Evolutionary conservation across 2,329 filamentous ascomycete genomes (phyloP), one percentile per base, ranked within the genome.

Genomic region (Nemania serpens): DNA sequence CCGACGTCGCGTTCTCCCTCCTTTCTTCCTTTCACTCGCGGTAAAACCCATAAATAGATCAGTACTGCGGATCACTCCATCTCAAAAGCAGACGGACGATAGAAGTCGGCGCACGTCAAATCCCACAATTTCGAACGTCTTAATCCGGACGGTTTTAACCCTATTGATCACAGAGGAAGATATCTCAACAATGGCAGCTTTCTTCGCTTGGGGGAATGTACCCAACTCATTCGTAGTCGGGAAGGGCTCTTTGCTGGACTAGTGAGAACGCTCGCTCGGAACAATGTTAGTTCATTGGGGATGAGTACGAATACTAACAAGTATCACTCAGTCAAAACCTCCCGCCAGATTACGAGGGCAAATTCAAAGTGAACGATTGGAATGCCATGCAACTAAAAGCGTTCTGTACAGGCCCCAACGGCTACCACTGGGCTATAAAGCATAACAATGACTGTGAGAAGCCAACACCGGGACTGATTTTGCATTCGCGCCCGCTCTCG

Each of bases 201-300:
- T 61, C 43, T 61, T 61, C 39, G 59, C 49, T 15, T 61, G 54
- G 54, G 59, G 59, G n/a, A 61, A 54, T 34, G 49, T 53, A 5
- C 59, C 59, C 37, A 58, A 61, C 43, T 58, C 59, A 22, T 61
- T 61, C 33, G 49, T 54, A 17, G 59, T 61, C 22, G 59, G 43
- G 13, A 61, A 61, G 22, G 59, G 59, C 42, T 61, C 59, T 3
- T 34, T 61, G n/a, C 37, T 61, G 12, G 54, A 61, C 20, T 61
- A 61, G 59, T 61, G 58, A 58, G 59, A 11, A n/a, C 13, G 33
- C 17, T 33, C 18, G 6, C 39, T 13, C 7, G 15, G 12, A 29
- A n/a, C n/a, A n/a, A n/a, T n/a, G n/a, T 29, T 7, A 7, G 25
- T 29, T 29, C 4, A 29, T 29, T 7, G 7, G 13, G 12, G 25